Percentiles rank a stretch among this genome's conserved stretches.
Evolutionary conservation across 2,329 filamentous ascomycete genomes (phyloP).

Genomic region (Cladosporium sp.): DNA sequence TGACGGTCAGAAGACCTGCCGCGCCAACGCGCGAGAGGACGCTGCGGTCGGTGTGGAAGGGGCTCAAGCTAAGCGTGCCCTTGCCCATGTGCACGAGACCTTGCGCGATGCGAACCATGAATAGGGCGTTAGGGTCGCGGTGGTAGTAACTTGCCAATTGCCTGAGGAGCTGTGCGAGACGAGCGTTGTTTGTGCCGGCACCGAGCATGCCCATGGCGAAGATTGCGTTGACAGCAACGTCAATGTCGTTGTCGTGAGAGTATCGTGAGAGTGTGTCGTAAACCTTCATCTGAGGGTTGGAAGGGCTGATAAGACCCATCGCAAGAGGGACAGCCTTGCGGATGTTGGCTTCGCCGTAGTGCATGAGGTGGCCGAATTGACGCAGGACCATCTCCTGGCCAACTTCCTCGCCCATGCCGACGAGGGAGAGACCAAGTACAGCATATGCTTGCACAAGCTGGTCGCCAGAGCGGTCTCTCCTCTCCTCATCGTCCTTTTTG

Average conservation of each 20-base stretch:
- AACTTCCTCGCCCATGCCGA: conserved; percentile 97
- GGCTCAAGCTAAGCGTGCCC: conserved; percentile 90
- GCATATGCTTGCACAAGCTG: conserved; percentile 95
- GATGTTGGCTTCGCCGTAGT: conserved; percentile 97
- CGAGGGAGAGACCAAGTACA: conserved; percentile 87
- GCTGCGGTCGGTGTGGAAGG: conserved; percentile 98
- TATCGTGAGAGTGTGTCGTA: conserved; percentile 98
- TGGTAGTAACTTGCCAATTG: conserved; percentile 98
- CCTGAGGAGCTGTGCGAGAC: conserved; percentile 87
- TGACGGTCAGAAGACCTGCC: conserved; percentile 82
- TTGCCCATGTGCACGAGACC: conserved; percentile 99
- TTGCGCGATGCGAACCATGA: conserved; percentile 99
- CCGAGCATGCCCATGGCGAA: conserved; percentile 98
- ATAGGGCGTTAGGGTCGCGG: conserved; percentile 90
- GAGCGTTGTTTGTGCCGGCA: conserved; percentile 96
- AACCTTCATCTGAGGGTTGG: conserved; percentile 99
- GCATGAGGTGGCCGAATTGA: conserved; percentile 97
- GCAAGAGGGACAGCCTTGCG: conserved; percentile 92
- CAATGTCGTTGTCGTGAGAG: conserved; percentile 97
- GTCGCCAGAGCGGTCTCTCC: conserved; percentile 70
- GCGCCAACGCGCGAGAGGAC: conserved; percentile 89
- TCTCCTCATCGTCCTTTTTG: conserved; percentile 65
- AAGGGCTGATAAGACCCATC: conserved; percentile 94
- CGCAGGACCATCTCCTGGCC: conserved; percentile 98
- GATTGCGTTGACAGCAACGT: conserved; percentile 97